Conservation (phyloP, 2,329 filamentous ascomycete species). For the Sclerotinia borealis region DNA sequence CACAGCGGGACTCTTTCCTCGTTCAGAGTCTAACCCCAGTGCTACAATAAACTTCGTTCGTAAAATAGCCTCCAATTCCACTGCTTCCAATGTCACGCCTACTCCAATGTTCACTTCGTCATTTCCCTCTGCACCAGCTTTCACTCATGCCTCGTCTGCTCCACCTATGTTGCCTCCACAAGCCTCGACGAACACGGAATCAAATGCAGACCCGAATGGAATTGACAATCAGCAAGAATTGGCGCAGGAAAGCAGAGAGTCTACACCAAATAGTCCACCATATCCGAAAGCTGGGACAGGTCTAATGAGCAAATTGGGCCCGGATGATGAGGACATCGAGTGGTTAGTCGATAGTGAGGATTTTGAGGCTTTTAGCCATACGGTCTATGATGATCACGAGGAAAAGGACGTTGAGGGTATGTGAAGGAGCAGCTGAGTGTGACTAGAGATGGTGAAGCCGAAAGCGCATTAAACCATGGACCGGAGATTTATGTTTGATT, state of each 20-base stretch:
- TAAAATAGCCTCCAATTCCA: constrained; percentile 29
- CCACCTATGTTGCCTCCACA: constrained; percentile 22
- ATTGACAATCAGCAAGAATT: constrained; percentile 22
- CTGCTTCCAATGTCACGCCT: neutral
- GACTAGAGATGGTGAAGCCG: neutral
- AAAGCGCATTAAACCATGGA: neutral
- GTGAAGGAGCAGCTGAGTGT: neutral
- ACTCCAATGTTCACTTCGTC: constrained; percentile 10
- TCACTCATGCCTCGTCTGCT: constrained; percentile 38
- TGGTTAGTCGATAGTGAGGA: constrained; percentile 53
- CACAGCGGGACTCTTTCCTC: constrained; percentile 32
- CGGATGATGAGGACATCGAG: constrained; percentile 52
- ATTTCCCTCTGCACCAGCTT: constrained; percentile 53
- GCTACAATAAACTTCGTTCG: constrained; percentile 37
- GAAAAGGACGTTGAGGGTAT: constrained; percentile 13
- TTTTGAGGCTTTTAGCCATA: constrained; percentile 32
- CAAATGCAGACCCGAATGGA: constrained; percentile 13
- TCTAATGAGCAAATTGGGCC: constrained; percentile 44
- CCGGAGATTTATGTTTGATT: neutral
- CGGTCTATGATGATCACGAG: constrained; percentile 27
- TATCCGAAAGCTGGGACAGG: constrained; percentile 60
- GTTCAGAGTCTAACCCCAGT: constrained; percentile 34
- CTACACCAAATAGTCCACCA: constrained; percentile 51
- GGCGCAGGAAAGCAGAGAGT: constrained; percentile 37
- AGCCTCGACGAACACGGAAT: neutral